phyloP scores from a whole-genome alignment of 2,329 filamentous ascomycete genomes.

The Verticillium nubilum region DNA sequence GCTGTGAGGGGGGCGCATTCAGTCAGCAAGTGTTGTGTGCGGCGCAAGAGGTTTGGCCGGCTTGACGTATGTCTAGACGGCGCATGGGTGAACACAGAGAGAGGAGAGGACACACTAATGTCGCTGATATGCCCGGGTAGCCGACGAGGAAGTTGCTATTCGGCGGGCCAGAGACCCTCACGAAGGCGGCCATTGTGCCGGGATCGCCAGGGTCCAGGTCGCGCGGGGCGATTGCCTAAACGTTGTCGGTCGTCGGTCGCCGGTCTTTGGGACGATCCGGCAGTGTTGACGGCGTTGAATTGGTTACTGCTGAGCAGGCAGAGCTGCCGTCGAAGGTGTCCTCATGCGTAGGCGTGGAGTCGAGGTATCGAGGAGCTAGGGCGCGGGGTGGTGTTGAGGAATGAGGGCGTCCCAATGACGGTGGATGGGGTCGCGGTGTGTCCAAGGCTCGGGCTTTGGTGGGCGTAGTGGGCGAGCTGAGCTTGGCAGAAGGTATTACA shows the following conservation, averaged over 20 bases:
- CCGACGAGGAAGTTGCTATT: constrained; percentile 96
- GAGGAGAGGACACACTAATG: constrained; percentile 56
- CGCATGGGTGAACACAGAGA: not conserved
- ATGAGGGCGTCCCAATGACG: not conserved
- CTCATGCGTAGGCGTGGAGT: not conserved
- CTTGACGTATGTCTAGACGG: not conserved
- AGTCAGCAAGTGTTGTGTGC: not conserved
- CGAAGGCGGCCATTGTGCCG: constrained; percentile 63
- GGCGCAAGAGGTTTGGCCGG: not conserved
- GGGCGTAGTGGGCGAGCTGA: not conserved
- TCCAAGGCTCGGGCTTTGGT: not conserved
- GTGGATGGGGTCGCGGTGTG: not conserved
- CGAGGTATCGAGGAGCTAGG: not conserved
- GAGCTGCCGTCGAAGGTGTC: not conserved
- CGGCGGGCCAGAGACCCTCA: constrained; percentile 93
- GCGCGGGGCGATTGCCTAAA: not conserved
- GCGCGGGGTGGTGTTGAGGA: not conserved
- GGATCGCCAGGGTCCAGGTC: not conserved
- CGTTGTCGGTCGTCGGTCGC: not conserved
- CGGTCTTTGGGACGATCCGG: not conserved
- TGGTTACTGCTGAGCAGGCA: not conserved
- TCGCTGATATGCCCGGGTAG: constrained; percentile 96
- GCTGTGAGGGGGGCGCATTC: constrained; percentile 44
- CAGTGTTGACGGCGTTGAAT: not conserved
- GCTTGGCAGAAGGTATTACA: not conserved